Base-by-base conservation (phyloP, 352 stramenopile genomes). In the Globisporangium emineosum region DNA sequence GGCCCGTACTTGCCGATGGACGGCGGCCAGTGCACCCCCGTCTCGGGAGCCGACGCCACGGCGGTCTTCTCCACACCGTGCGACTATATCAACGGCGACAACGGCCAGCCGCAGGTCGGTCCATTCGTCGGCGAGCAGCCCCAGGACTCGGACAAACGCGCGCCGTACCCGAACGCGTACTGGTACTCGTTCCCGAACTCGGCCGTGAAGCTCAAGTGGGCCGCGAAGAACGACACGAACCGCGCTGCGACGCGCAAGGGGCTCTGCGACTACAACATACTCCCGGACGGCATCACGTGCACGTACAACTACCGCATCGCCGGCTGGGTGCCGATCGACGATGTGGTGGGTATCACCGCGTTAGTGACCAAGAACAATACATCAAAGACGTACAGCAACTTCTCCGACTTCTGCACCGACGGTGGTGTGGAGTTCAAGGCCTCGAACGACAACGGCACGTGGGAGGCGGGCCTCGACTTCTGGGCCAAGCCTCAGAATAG, bases 301-400 rank as follows among this genome's bases (percentile, higher is more conserved):
- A 86, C 77, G n/a, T 88, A 64, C 58, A 79, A 70, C 25, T 91
- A 90, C 79, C 74, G 76, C 52, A 73, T 91, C 57, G 67, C 90
- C 0, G 80, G 83, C 43, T 90, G 77, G 62, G 54, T 91, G 23
- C 65, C 66, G n/a, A 86, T 91, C 49, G 83, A 90, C 59, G 83
- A 92, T 68, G 69, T 92, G 8, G 83, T 92, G 3, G 81, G 81
- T 54, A 92, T 92, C 62, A 92, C 79, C 15, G 75, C 73, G 23
- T 84, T 89, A 71, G 58, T 64, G 33, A 89, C 73, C 66, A 79
- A n/a, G n/a, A n/a, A 88, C 67, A 67, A 67, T 23, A 88, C 78
- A 23, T 68, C 59, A 47, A 57, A 85, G 47, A 58, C 60, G 33
- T 92, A 86, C 67, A 59, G 60, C 29, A 85, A 89, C 72, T 90